phyloP scores from a whole-genome alignment of 1,139 yeast species.

The Yamadazyma diospyri region DNA sequence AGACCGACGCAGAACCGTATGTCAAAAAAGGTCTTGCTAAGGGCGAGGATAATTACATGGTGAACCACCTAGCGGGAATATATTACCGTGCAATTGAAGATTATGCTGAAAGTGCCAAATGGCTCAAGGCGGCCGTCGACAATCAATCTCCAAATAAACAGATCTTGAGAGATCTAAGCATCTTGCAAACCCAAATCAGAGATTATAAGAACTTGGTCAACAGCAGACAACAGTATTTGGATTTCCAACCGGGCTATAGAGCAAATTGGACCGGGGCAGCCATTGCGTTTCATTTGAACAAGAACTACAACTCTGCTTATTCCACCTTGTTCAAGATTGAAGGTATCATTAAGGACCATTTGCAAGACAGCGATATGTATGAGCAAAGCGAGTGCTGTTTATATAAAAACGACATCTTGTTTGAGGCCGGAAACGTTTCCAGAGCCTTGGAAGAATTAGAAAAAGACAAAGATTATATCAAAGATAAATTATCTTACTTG shows the following conservation, averaged over 20 bases:
- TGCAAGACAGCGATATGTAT: constrained; percentile 60
- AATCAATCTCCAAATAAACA: constrained; percentile 78
- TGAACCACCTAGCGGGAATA: constrained; percentile 84
- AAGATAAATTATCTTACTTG: constrained; percentile 59
- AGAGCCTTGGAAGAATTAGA: constrained; percentile 65
- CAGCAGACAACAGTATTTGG: constrained; percentile 68
- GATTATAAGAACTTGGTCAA: constrained; percentile 62
- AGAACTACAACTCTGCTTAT: constrained; percentile 65
- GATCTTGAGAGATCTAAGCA: constrained; percentile 77
- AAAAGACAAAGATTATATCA: constrained; percentile 47
- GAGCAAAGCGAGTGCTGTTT: constrained; percentile 81
- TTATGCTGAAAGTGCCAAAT: constrained; percentile 74
- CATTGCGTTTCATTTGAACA: constrained; percentile 74
- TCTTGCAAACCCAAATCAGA: constrained; percentile 75
- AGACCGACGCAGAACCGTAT: constrained; percentile 61
- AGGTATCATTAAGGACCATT: constrained; percentile 62
- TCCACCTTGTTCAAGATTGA: constrained; percentile 74
- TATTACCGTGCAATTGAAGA: constrained; percentile 69
- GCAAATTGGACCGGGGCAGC: constrained; percentile 94
- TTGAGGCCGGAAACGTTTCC: constrained; percentile 59
- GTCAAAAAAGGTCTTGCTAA: constrained; percentile 59
- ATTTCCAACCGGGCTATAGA: constrained; percentile 76
- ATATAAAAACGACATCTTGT: constrained; percentile 67
- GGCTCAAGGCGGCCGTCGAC: constrained; percentile 74
- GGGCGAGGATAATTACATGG: constrained; percentile 59